Evolutionary conservation across 2,329 filamentous ascomycete genomes (phyloP).

Genomic region (Neofusicoccum kwambonambiense): DNA sequence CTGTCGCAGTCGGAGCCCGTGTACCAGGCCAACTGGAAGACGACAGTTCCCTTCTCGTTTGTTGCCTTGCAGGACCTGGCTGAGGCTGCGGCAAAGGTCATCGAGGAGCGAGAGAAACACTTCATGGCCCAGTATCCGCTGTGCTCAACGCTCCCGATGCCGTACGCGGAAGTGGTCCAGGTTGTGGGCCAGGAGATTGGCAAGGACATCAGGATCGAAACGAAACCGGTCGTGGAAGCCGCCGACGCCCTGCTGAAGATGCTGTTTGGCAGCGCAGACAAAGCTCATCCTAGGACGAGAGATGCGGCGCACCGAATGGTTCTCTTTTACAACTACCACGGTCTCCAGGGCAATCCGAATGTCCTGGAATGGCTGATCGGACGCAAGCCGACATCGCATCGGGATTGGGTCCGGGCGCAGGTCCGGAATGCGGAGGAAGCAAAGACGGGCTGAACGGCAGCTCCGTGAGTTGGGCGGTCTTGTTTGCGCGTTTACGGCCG

Average conservation of each 20-base stretch:
- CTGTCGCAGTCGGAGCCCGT: slow-evolving; percentile 24
- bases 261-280: slow-evolving; percentile 12
- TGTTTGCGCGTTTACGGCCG: neutral
- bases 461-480: too few species aligned
- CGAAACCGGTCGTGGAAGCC: slow-evolving; percentile 23
- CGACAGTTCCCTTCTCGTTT: slow-evolving; percentile 26
- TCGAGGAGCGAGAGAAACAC: slow-evolving; percentile 28
- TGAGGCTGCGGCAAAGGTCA: slow-evolving; percentile 25
- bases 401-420: slow-evolving; percentile 16
- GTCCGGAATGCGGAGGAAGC: neutral
- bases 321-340: slow-evolving; percentile 23
- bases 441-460: neutral
- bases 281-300: slow-evolving; percentile 10
- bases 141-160: slow-evolving; percentile 22
- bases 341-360: slow-evolving; percentile 21
- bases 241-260: slow-evolving; percentile 19
- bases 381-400: slow-evolving; percentile 19
- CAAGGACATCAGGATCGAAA: slow-evolving; percentile 26
- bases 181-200: slow-evolving; percentile 25
- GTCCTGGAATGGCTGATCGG: slow-evolving; percentile 23
- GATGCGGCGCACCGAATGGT: slow-evolving; percentile 23
- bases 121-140: slow-evolving; percentile 30
- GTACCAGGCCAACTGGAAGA: slow-evolving; percentile 24
- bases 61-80: slow-evolving; percentile 29
- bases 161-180: slow-evolving; percentile 23